phyloP scores from a whole-genome alignment of 805 yeast species.

The Zygosaccharomyces kombuchaensis region DNA sequence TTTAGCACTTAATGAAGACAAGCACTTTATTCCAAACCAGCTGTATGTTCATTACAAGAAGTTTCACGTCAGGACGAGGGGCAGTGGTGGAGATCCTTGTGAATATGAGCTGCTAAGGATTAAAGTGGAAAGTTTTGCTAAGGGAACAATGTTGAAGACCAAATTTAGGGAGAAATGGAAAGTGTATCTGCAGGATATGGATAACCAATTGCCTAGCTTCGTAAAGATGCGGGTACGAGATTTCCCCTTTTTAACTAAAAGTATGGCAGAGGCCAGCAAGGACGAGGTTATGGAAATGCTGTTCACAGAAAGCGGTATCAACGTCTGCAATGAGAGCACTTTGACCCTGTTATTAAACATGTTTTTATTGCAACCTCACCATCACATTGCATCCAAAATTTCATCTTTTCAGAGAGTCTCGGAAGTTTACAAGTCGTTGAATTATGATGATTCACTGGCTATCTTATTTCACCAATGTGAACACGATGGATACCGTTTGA shows the following conservation, averaged over 20 bases:
- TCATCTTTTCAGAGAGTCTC: conserved; percentile 14
- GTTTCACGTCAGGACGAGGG: conserved; percentile 4
- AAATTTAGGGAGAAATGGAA: conserved; percentile 33
- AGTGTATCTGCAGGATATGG: conserved; percentile 30
- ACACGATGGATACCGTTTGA: conserved; percentile 10
- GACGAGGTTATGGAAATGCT: conserved; percentile 15
- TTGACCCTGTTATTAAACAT: conserved; percentile 26
- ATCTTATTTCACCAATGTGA: conserved; percentile 13
- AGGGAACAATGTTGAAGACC: conserved; percentile 16
- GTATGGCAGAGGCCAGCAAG: conserved; percentile 11
- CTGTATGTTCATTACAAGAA: conserved; percentile 20
- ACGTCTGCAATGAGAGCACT: conserved; percentile 21
- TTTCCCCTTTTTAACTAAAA: conserved; percentile 24
- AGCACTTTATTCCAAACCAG: conserved; percentile 24
- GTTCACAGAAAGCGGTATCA: conserved; percentile 18
- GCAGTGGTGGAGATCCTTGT: conserved; percentile 5
- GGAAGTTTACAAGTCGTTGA: conserved; percentile 6
- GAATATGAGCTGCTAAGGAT: conserved; percentile 23
- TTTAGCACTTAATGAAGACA: conserved; percentile 23
- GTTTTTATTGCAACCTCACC: conserved; percentile 19
- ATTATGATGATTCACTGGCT: conserved; percentile 8
- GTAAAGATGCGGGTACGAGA: conserved; percentile 21
- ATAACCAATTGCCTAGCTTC: conserved; percentile 15
- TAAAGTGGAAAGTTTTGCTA: conserved; percentile 32
- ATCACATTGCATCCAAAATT: conserved; percentile 8